Conservation (phyloP, 1,139 yeast species). For the Candida sp. region DNA sequence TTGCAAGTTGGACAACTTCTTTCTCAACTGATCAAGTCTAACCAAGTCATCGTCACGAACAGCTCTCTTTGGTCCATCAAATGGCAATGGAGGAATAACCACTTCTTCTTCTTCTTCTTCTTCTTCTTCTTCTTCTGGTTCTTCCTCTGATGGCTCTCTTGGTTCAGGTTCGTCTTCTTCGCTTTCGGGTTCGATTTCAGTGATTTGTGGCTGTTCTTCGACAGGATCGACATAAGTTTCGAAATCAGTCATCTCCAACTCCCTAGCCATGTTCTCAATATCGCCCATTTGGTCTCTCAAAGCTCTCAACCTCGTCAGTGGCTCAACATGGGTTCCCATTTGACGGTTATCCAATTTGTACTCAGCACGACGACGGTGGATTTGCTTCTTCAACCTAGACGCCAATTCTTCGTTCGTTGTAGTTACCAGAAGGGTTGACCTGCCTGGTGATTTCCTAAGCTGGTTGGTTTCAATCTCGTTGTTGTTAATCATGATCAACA, state of each 20-base stretch:
- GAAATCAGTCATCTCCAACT: constrained; percentile 86
- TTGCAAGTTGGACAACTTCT: constrained; percentile 63
- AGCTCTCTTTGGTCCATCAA: constrained; percentile 35
- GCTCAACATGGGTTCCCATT: constrained; percentile 67
- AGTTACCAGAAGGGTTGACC: constrained; percentile 40
- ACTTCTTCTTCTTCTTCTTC: constrained; percentile 20
- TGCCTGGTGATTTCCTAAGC: constrained; percentile 20
- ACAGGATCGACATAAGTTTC: constrained; percentile 39
- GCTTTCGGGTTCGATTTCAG: constrained; percentile 8
- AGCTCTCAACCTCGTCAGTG: constrained; percentile 75
- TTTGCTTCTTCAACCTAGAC: constrained; percentile 57
- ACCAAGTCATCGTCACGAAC: constrained; percentile 46
- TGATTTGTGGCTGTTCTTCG: constrained; percentile 5
- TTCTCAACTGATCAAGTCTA: constrained; percentile 56
- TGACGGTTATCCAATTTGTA: constrained; percentile 59
- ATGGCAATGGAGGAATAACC: constrained; percentile 17
- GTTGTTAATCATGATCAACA: constrained; percentile 67
- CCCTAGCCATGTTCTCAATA: constrained; percentile 83
- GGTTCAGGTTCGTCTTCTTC: constrained; percentile 19
- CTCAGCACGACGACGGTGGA: constrained; percentile 66
- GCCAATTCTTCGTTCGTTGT: constrained; percentile 51
- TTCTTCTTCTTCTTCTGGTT: constrained; percentile 21
- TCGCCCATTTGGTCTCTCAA: constrained; percentile 87
- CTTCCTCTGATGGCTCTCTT: constrained; percentile 22
- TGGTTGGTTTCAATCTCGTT: constrained; percentile 28